These are phyloP conservation scores for Erythrophleum ivorense DNA, from an alignment of 331 rosid species.

Conservation along the genomic window DNA sequence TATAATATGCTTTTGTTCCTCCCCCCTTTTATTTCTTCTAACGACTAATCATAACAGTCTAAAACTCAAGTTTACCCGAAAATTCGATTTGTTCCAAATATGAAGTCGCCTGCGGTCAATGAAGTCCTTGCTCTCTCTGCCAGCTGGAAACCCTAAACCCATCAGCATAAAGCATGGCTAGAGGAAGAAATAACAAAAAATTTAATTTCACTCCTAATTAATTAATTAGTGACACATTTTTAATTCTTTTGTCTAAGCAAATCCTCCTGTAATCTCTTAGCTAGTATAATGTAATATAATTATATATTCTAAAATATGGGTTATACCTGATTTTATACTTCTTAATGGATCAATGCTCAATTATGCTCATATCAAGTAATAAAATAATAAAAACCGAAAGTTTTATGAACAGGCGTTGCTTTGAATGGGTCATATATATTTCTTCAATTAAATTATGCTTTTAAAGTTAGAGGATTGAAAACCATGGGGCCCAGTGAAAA, in stretches of 20 bases:
- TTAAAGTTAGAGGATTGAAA: constrained; percentile 24
- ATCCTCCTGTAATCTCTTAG: background rate
- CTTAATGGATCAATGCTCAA: background rate
- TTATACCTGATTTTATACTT: background rate
- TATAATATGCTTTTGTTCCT: no score
- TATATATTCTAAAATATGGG: background rate
- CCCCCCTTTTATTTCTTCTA: no score
- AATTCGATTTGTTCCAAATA: background rate
- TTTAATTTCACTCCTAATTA: constrained; percentile 10
- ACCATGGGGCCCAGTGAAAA: background rate
- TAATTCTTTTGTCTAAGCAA: constrained; percentile 10
- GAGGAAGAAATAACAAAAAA: background rate
- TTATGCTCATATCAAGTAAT: background rate
- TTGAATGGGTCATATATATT: constrained; percentile 3
- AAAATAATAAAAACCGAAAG: constrained; percentile 4
- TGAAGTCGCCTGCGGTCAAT: background rate
- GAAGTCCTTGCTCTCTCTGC: background rate
- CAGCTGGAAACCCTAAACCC: constrained; percentile 33
- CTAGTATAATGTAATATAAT: background rate
- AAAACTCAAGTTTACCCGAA: no score
- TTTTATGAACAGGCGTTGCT: constrained; percentile 2
- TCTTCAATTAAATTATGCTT: background rate
- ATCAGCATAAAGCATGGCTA: background rate
- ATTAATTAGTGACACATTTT: background rate
- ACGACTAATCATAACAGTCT: no score